Base-by-base conservation (phyloP, 768 basidiomycete species). In the Serendipita sp. region DNA sequence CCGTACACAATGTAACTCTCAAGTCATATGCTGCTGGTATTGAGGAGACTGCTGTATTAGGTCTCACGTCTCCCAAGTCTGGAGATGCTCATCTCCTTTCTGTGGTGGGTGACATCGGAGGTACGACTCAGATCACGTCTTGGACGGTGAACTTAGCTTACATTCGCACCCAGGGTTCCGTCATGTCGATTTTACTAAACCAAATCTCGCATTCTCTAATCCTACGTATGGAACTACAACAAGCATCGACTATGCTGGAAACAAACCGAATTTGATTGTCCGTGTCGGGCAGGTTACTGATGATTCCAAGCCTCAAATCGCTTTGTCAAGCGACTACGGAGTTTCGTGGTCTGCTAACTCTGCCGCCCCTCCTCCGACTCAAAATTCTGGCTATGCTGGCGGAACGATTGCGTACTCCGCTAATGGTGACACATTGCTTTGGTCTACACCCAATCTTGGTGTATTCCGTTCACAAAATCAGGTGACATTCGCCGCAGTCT, bases 11-110 rank as follows among this genome's bases (percentile, higher is more conserved):
- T 65, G 77, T 86, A 23, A 80, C 83, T 0, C 73, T 86, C 63
- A 75, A 80, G 58, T 81, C 81, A 0, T 73, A 85, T 35, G 84
- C 84, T 0, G 80, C 83, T 68, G 85, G 85, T 3, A 76, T 86
- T 15, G 84, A 86, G 73, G 83, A 86, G 71, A 83, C 80, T 0
- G 75, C 83, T 11, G 76, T 85, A 2, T 77, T 77, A 65, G 79
- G 76, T 18, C 69, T 86, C 62, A 81, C 85, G 65, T 83, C 84
- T 4, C 84, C 83, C 3, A 83, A 83, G 0, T 75, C 74, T n/a
- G 84, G 84, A 2, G 79, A 83, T 2, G 70, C 73, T 28, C 45
- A 46, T 18, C 76, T 86, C 36, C 72, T 85, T 5, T 84, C 83
- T 5, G 80, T 79, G 23, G 77, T 84, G 32, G 78, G 78, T 41